Conservation (phyloP, 2,329 filamentous ascomycete genomes). For the Trematosphaeria pertusa region DNA sequence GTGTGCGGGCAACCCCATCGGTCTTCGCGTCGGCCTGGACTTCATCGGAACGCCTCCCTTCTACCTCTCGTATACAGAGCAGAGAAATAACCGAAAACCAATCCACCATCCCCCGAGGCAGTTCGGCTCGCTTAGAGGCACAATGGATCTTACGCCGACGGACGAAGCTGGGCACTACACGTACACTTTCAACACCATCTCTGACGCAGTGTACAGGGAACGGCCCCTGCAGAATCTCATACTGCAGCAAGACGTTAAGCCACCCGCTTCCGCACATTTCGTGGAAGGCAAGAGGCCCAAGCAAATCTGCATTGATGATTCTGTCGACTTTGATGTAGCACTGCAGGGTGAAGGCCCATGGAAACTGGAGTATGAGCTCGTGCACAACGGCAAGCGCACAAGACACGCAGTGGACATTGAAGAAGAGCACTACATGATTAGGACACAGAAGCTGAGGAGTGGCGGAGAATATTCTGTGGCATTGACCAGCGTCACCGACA, state of each 20-base stretch:
- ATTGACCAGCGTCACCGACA: constrained; percentile 85
- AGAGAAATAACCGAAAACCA: constrained; percentile 63
- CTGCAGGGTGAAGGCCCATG: constrained; percentile 87
- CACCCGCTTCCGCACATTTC: constrained; percentile 79
- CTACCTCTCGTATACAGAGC: constrained; percentile 76
- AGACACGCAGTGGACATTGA: constrained; percentile 72
- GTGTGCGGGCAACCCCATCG: constrained; percentile 92
- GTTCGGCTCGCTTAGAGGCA: constrained; percentile 74
- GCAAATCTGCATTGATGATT: constrained; percentile 82
- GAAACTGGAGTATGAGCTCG: constrained; percentile 87
- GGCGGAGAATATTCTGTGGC: constrained; percentile 92
- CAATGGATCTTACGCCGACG: constrained; percentile 82
- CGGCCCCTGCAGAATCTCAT: constrained; percentile 60
- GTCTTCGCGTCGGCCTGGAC: constrained; percentile 86
- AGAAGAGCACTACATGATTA: constrained; percentile 70
- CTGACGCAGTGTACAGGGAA: constrained; percentile 80
- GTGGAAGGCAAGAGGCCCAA: constrained; percentile 64
- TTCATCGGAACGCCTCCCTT: constrained; percentile 94
- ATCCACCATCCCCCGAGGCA: constrained; percentile 60
- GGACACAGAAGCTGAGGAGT: constrained; percentile 74
- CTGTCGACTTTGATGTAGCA: constrained; percentile 74
- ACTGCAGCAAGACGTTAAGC: constrained; percentile 90
- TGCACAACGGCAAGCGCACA: constrained; percentile 85
- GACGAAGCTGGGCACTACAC: constrained; percentile 85
- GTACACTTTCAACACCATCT: constrained; percentile 82